Percentiles rank a stretch among this genome's conserved stretches.
Evolutionary conservation across 2,329 filamentous ascomycete genomes (phyloP).

Genomic region (Macrophomina phaseolina): DNA sequence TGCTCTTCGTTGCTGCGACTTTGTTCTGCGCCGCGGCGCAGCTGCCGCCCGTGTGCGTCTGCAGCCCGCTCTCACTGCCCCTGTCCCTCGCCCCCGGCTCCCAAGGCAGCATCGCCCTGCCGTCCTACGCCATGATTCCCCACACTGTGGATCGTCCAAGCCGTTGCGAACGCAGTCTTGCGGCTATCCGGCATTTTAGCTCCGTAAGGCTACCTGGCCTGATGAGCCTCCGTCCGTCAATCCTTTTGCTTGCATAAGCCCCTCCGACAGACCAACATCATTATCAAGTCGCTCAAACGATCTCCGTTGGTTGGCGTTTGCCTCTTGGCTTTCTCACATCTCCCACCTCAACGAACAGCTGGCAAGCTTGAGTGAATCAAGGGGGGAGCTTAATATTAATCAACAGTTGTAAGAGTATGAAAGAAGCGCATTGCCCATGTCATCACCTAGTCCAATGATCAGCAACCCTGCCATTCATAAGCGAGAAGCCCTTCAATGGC

Average conservation of each 20-base stretch:
- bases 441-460: not conserved
- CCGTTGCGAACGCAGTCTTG: not conserved
- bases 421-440: too few species aligned
- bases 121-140: constrained; percentile 5
- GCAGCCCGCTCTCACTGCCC: not conserved
- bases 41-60: not conserved
- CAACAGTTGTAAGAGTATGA: too few species aligned
- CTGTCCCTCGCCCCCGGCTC: constrained; percentile 8
- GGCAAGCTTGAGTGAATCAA: too few species aligned
- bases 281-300: too few species aligned
- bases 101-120: not conserved
- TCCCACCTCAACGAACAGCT: too few species aligned
- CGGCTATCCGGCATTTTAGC: constrained; percentile 19
- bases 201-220: constrained; percentile 16
- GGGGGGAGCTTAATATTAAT: too few species aligned
- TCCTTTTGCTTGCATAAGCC: not conserved
- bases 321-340: too few species aligned
- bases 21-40: not conserved
- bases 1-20: not conserved
- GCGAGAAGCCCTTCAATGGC: not conserved
- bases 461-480: not conserved
- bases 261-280: not conserved
- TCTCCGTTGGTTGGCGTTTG: too few species aligned
- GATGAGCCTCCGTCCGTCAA: not conserved
- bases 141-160: constrained; percentile 17